Evolutionary conservation across 805 yeast genomes (phyloP), one percentile per base, ranked within the genome.

Genomic region (Schwanniomyces vanrijiae): DNA sequence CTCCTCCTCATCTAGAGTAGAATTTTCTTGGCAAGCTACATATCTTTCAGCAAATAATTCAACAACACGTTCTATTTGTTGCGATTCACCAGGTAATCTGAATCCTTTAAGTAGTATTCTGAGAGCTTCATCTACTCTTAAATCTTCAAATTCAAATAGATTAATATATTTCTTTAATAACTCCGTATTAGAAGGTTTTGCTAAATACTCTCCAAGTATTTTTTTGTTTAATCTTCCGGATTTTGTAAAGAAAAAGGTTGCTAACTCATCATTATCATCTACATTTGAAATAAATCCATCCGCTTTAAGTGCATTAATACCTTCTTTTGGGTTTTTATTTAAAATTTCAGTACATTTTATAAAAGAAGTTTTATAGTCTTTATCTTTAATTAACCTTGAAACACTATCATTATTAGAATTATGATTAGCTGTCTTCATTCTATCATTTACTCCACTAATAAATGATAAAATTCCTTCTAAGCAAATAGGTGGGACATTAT

Each of bases 41-140:
- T 89, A 94, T 48, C 88, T 81, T 37, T 82, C 84, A 2, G 96
- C 90, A 66, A 94, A 94, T 5, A 82, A 74, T 58, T 92, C 97
- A 24, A 94, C 86, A 13, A 92, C 81, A 58, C 97, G 78, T 64
- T 94, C 99, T 62, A 94, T 94, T 64, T 90, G 97, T 60, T 90
- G 98, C 0, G 97, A 87, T 68, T 94, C 99, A 49, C 99, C 99
- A 1, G 98, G 98, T 42, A 94, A 75, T 64, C 99, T 80, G 61
- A 94, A 92, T 18, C 87, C 80, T 47, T 88, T 86, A 54, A 95
- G 73, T 49, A 94, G 65, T 46, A 88, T 76, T 58, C 99, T 78
- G 44, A 94, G 72, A 0, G 97, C 97, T 65, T 92, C 97, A 65
- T 94, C 99, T 2, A 95, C 92, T 59, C 99, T 76, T 55, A 87